Evolutionary conservation across 1,139 yeast species (phyloP).

Genomic region (Meyerozyma carpophila): DNA sequence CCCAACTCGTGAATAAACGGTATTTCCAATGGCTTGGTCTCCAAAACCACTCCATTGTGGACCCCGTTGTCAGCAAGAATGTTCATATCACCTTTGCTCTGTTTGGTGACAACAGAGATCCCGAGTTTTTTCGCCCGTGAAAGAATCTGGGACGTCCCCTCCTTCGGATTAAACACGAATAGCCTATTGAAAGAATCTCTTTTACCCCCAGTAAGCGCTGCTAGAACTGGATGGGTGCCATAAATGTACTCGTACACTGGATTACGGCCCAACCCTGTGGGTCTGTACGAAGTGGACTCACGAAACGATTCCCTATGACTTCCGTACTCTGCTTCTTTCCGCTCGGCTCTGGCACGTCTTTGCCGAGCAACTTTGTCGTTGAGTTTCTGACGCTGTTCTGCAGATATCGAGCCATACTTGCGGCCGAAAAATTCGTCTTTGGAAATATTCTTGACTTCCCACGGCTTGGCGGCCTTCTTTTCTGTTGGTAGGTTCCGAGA

Average conservation of each 20-base stretch:
- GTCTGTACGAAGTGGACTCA: not conserved
- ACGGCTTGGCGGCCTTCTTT: constrained; percentile 20
- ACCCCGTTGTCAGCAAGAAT: constrained; percentile 61
- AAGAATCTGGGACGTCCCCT: constrained; percentile 32
- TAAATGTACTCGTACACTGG: constrained; percentile 65
- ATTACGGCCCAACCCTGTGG: constrained; percentile 10
- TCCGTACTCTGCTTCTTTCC: constrained; percentile 7
- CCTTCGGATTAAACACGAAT: constrained; percentile 40
- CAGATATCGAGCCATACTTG: constrained; percentile 31
- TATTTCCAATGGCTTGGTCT: constrained; percentile 53
- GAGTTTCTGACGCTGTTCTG: constrained; percentile 23
- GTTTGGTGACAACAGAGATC: constrained; percentile 36
- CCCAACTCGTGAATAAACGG: constrained; percentile 37
- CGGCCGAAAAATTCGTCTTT: constrained; percentile 39
- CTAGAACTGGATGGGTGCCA: constrained; percentile 72
- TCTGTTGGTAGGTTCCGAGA: constrained; percentile 11
- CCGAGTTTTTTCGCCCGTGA: constrained; percentile 42
- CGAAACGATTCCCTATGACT: not conserved
- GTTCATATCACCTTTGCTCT: constrained; percentile 54
- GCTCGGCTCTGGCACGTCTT: constrained; percentile 13
- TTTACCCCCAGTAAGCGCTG: constrained; percentile 58
- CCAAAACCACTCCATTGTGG: constrained; percentile 78
- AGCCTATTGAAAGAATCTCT: constrained; percentile 51
- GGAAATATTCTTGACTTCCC: constrained; percentile 33
- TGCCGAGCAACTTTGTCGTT: constrained; percentile 35